Percentiles rank a stretch among this genome's conserved stretches.
Conservation (phyloP, 768 basidiomycete genomes). For the Aureoboletus auriporus region DNA sequence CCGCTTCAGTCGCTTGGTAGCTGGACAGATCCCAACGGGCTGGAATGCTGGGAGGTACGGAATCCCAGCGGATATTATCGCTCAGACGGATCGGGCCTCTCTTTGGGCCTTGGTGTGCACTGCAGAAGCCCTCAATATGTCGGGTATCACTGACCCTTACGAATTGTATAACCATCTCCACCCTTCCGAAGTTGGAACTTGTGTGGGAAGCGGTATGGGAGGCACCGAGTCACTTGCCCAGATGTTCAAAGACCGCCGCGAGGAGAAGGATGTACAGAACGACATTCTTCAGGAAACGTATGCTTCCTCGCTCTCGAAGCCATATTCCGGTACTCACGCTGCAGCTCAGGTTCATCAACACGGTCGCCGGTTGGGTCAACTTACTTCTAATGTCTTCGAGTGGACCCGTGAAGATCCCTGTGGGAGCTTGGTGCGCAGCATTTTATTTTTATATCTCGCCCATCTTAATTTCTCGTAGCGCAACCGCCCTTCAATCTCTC, state of each 20-base stretch:
- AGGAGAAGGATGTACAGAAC: constrained; percentile 97
- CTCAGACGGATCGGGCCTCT: constrained; percentile 88
- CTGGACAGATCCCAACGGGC: constrained; percentile 94
- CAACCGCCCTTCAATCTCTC: constrained; percentile 94
- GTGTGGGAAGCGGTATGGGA: constrained; percentile 97
- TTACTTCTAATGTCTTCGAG: constrained; percentile 91
- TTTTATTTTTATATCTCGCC: not conserved
- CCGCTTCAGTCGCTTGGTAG: constrained; percentile 90
- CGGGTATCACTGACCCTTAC: constrained; percentile 97
- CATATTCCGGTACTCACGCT: constrained; percentile 5
- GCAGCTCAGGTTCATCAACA: constrained; percentile 87
- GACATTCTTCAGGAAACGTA: constrained; percentile 98
- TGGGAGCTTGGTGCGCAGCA: constrained; percentile 84
- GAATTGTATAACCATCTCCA: constrained; percentile 97
- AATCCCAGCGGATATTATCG: constrained; percentile 93
- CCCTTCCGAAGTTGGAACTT: constrained; percentile 93
- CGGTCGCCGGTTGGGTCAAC: constrained; percentile 98
- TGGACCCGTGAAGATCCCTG: constrained; percentile 98
- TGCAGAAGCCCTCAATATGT: constrained; percentile 93
- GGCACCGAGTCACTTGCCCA: constrained; percentile 84
- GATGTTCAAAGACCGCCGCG: constrained; percentile 99
- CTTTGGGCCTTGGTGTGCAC: constrained; percentile 95
- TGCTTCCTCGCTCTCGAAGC: constrained; percentile 23
- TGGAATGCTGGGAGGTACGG: constrained; percentile 97
- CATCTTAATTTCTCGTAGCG: constrained; percentile 42